Conservation (phyloP, 2,329 filamentous ascomycete species). For the Colletotrichum trifolii region DNA sequence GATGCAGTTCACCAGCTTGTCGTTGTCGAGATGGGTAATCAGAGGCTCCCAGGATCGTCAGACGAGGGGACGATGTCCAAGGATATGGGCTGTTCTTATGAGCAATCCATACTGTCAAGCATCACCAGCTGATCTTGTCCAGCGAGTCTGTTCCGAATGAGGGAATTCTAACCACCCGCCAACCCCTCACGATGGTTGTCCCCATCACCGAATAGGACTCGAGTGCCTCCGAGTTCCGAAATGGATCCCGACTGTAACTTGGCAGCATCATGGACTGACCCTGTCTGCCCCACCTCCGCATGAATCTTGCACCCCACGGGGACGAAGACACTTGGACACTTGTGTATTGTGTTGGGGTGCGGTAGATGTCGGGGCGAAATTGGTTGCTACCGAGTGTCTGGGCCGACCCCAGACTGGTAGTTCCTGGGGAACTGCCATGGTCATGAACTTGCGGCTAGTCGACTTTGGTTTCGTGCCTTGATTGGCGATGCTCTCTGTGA, state of each 20-base stretch:
- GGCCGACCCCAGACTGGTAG: neutral
- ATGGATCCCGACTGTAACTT: neutral
- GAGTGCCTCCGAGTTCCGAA: conserved; percentile 19
- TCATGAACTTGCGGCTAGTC: neutral
- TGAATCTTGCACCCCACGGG: conserved; percentile 24
- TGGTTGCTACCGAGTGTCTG: conserved; percentile 3
- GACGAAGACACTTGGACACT: neutral
- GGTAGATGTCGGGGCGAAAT: conserved; percentile 3
- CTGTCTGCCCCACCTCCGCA: conserved; percentile 18
- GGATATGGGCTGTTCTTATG: conserved; percentile 7
- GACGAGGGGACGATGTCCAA: neutral
- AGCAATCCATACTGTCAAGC: neutral
- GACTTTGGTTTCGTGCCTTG: neutral
- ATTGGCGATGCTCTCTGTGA: no score
- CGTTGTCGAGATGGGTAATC: conserved; percentile 6
- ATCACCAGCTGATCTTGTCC: neutral
- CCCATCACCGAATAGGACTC: conserved; percentile 9
- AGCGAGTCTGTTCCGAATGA: neutral
- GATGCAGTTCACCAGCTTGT: neutral
- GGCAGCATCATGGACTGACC: conserved; percentile 2
- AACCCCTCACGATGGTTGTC: conserved; percentile 4
- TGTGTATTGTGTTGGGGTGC: neutral
- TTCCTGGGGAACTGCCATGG: no score
- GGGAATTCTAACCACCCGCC: conserved; percentile 22
- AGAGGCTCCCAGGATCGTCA: neutral